Percentiles rank a stretch among this genome's conserved stretches.
phyloP scores from a whole-genome alignment of 805 yeast species.

The Candida hungchunana region DNA sequence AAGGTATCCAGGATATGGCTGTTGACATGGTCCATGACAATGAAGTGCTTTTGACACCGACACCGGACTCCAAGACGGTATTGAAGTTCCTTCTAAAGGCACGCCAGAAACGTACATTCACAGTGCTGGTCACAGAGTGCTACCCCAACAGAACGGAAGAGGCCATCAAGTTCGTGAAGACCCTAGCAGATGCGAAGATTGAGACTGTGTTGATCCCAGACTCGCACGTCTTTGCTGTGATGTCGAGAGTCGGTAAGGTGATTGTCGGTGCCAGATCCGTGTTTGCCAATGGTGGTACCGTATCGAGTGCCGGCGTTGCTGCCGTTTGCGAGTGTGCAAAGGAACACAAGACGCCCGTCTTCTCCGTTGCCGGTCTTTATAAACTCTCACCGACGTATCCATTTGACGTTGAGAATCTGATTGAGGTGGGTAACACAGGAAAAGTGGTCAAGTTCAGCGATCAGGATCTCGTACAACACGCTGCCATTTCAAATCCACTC shows the following conservation, averaged over 20 bases:
- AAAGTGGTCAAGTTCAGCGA: slow-evolving; percentile 76
- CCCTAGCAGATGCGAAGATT: slow-evolving; percentile 77
- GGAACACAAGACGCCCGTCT: slow-evolving; percentile 93
- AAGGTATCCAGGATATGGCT: slow-evolving; percentile 86
- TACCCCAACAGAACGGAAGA: slow-evolving; percentile 81
- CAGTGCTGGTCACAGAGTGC: slow-evolving; percentile 87
- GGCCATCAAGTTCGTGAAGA: slow-evolving; percentile 77
- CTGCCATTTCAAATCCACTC: slow-evolving; percentile 81
- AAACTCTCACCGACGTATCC: slow-evolving; percentile 90
- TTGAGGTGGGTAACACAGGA: slow-evolving; percentile 95
- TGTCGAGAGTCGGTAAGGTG: slow-evolving; percentile 97
- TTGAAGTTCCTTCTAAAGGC: slow-evolving; percentile 83
- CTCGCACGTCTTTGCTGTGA: slow-evolving; percentile 86
- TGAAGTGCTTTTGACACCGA: slow-evolving; percentile 82
- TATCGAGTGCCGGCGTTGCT: slow-evolving; percentile 85
- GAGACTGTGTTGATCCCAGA: slow-evolving; percentile 92
- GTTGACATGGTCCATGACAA: slow-evolving; percentile 93
- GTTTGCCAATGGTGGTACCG: slow-evolving; percentile 94
- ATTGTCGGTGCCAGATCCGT: slow-evolving; percentile 89
- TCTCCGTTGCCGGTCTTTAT: slow-evolving; percentile 91
- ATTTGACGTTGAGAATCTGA: slow-evolving; percentile 70
- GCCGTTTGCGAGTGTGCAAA: slow-evolving; percentile 94
- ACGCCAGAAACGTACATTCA: slow-evolving; percentile 82
- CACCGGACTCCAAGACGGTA: slow-evolving; percentile 89
- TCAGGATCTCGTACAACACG: slow-evolving; percentile 61